Evolutionary conservation across 2,329 filamentous ascomycete genomes (phyloP).

Genomic region (Fusarium keratoplasticum): DNA sequence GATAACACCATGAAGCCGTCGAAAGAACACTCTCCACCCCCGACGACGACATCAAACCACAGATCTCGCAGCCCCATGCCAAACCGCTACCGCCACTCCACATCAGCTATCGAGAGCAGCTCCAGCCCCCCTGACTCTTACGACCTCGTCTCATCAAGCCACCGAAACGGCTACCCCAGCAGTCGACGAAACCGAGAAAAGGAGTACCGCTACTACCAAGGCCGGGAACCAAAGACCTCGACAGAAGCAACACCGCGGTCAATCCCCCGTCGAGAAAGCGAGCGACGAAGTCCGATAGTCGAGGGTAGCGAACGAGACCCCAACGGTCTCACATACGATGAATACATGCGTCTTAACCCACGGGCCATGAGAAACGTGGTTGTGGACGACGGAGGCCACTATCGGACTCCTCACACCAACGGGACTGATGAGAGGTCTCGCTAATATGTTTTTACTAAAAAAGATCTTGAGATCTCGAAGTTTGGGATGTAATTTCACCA

Average conservation of each 20-base stretch:
- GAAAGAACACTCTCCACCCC: constrained; percentile 26
- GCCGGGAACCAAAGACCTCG: constrained; percentile 29
- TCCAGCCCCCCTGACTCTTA: constrained; percentile 23
- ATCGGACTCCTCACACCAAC: constrained; percentile 23
- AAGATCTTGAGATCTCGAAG: not conserved
- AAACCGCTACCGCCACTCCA: constrained; percentile 36
- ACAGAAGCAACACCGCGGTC: constrained; percentile 33
- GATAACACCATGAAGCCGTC: constrained; percentile 29
- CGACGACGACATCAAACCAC: constrained; percentile 11
- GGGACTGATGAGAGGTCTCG: constrained; percentile 17
- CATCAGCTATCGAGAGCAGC: constrained; percentile 22
- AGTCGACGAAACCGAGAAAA: constrained; percentile 41
- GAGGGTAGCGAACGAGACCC: constrained; percentile 28
- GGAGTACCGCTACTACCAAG: constrained; percentile 45
- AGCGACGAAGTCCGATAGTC: constrained; percentile 36
- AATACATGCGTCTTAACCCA: constrained; percentile 35
- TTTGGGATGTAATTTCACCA: constrained; percentile 3
- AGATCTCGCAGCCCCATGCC: constrained; percentile 37
- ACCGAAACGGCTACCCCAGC: constrained; percentile 20
- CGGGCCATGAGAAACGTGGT: constrained; percentile 25
- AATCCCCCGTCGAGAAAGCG: constrained; percentile 15
- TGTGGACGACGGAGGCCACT: constrained; percentile 33
- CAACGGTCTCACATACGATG: constrained; percentile 37
- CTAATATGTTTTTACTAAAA: constrained; percentile 3
- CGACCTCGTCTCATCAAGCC: constrained; percentile 17